A percentile compares a stretch with the other conserved stretches of the same genome.
Evolutionary conservation across 257 asterid species (phyloP).

Genomic region (Datura wrightii): DNA sequence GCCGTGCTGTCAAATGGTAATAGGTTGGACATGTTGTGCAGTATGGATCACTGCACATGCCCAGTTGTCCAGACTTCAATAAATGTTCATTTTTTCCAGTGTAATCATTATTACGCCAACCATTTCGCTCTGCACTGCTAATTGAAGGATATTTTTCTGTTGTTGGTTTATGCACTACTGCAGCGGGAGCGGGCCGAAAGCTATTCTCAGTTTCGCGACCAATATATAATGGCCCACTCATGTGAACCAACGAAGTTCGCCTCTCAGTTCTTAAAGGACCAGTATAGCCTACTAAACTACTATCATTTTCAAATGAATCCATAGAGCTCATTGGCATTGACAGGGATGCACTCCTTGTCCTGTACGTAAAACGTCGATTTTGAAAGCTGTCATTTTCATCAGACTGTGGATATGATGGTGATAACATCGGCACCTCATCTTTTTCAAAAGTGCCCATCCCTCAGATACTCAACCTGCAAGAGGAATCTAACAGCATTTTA

Average conservation of each 20-base stretch:
- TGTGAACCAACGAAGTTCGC: constrained; percentile 53
- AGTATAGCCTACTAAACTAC: constrained; percentile 59
- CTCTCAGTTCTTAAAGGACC: constrained; percentile 71
- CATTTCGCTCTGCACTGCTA: constrained; percentile 42
- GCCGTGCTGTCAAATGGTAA: constrained; percentile 55
- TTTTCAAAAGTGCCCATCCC: constrained; percentile 71
- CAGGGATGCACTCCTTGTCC: constrained; percentile 80
- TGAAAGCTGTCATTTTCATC: constrained; percentile 47
- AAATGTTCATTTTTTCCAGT: constrained; percentile 72
- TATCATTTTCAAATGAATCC: constrained; percentile 53
- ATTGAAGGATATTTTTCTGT: constrained; percentile 61
- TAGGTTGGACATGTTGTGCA: constrained; percentile 92
- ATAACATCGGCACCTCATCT: constrained; percentile 75
- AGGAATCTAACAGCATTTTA: constrained; percentile 16
- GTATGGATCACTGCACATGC: constrained; percentile 92
- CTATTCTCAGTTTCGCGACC: constrained; percentile 49
- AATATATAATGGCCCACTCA: constrained; percentile 66
- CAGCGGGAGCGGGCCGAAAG: constrained; percentile 50
- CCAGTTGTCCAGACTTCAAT: constrained; percentile 84
- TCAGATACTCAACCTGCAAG: constrained; percentile 37
- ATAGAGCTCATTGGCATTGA: constrained; percentile 56
- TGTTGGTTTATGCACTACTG: constrained; percentile 42
- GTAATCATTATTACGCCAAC: constrained; percentile 51
- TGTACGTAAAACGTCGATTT: constrained; percentile 45
- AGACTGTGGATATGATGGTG: constrained; percentile 50